phyloP scores from a whole-genome alignment of 2,329 filamentous ascomycete genomes.

The Plectosphaerella cucumerina region DNA sequence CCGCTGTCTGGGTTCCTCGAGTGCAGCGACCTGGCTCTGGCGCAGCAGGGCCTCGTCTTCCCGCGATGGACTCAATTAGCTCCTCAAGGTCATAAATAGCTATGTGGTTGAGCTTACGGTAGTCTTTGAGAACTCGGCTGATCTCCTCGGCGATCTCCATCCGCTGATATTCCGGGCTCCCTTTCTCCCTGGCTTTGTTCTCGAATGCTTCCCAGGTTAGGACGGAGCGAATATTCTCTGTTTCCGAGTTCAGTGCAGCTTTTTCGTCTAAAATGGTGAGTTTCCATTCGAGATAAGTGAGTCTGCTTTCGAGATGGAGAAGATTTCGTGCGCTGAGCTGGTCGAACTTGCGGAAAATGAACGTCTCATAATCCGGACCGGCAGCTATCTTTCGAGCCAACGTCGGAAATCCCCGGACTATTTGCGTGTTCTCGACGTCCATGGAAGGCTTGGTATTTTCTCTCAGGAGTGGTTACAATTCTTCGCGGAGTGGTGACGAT shows the following conservation, averaged over 20 bases:
- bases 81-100: no score
- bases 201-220: conserved; percentile 5
- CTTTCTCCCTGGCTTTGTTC: background rate
- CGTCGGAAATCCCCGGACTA: background rate
- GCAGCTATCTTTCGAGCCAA: background rate
- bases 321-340: conserved; percentile 2
- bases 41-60: background rate
- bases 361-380: conserved; percentile 4
- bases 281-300: background rate
- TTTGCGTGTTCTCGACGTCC: background rate
- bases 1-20: background rate
- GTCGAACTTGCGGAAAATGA: conserved; percentile 7
- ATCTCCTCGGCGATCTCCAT: background rate
- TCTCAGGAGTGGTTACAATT: no score
- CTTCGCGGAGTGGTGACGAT: no score
- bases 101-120: background rate
- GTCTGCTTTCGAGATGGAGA: conserved; percentile 4
- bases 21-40: background rate
- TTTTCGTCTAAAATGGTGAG: conserved; percentile 1
- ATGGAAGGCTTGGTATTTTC: no score
- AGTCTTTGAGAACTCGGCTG: conserved; percentile 1
- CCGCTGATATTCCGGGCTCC: background rate
- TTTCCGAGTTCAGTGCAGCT: conserved; percentile 1
- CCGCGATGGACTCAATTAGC: no score
- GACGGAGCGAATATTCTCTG: conserved; percentile 3